phyloP scores from a whole-genome alignment of 2,329 filamentous ascomycete genomes.

The Colletotrichum eremochloae region DNA sequence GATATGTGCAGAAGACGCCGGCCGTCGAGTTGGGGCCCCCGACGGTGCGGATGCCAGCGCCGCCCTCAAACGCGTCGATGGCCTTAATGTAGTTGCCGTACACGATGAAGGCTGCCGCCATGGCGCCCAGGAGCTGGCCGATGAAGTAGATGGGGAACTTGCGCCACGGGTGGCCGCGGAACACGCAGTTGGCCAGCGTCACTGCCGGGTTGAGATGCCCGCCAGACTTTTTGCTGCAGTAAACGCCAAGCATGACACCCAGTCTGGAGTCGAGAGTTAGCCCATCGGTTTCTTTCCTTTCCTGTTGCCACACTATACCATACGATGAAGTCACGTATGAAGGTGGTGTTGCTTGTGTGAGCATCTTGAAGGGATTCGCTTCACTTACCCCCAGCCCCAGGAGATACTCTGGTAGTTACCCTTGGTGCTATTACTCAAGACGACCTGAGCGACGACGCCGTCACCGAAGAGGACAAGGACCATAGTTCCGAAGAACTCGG shows the following conservation, averaged over 20 bases:
- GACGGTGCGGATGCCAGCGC: conserved; percentile 72
- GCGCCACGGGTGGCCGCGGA: conserved; percentile 76
- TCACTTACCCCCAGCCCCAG: conserved; percentile 63
- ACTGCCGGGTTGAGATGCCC: conserved; percentile 80
- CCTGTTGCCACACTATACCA: not conserved
- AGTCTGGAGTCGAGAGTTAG: conserved; percentile 55
- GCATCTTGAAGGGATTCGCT: not conserved
- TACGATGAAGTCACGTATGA: conserved; percentile 29
- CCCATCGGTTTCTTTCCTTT: not conserved
- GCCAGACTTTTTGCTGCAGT: conserved; percentile 74
- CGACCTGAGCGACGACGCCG: conserved; percentile 78
- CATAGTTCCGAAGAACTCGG: conserved; percentile 78
- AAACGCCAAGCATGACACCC: conserved; percentile 78
- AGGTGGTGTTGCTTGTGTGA: not conserved
- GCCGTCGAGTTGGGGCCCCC: conserved; percentile 71
- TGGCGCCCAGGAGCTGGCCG: conserved; percentile 76
- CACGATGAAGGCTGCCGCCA: conserved; percentile 70
- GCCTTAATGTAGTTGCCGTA: conserved; percentile 73
- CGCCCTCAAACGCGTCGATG: conserved; percentile 75
- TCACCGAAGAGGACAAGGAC: conserved; percentile 78
- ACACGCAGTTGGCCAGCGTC: conserved; percentile 77
- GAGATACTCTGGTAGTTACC: conserved; percentile 65
- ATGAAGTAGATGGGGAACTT: conserved; percentile 77
- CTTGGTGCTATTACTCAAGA: conserved; percentile 65
- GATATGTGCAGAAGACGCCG: conserved; percentile 81